These are phyloP conservation scores for Komagataella mondaviorum DNA, from an alignment of 805 yeast genomes.

Conservation along the genomic window DNA sequence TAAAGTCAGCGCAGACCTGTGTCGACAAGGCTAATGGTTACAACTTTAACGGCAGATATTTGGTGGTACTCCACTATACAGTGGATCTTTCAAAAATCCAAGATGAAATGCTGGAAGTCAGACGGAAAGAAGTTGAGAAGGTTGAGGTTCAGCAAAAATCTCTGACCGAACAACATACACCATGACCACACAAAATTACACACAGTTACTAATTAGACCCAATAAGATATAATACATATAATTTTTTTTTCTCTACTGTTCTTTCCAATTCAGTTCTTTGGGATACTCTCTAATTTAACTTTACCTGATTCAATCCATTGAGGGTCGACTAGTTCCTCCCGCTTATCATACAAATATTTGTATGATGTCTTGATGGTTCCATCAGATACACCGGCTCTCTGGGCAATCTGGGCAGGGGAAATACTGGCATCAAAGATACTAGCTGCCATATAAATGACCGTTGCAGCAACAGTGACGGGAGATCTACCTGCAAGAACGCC, in stretches of 20 bases:
- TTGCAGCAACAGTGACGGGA: slow-evolving; percentile 95
- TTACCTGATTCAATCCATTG: slow-evolving; percentile 61
- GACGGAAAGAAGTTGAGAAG: neutral
- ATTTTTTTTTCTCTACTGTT: neutral
- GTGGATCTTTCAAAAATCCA: slow-evolving; percentile 23
- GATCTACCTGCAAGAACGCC: slow-evolving; percentile 95
- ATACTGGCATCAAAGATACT: slow-evolving; percentile 72
- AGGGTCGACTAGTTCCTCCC: slow-evolving; percentile 60
- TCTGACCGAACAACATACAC: neutral
- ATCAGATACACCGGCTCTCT: slow-evolving; percentile 90
- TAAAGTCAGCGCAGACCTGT: slow-evolving; percentile 34
- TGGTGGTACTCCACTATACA: slow-evolving; percentile 34
- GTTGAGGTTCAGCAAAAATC: neutral
- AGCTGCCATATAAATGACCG: slow-evolving; percentile 89
- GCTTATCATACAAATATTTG: slow-evolving; percentile 66
- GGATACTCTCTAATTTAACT: slow-evolving; percentile 32
- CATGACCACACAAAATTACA: neutral
- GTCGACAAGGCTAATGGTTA: slow-evolving; percentile 44
- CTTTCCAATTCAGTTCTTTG: slow-evolving; percentile 1
- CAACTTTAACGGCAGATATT: slow-evolving; percentile 43
- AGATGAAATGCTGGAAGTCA: slow-evolving; percentile 4
- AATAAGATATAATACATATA: neutral
- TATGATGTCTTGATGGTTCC: slow-evolving; percentile 93
- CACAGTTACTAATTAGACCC: neutral
- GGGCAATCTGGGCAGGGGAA: slow-evolving; percentile 72